These are phyloP conservation scores for Phytophthora kernoviae DNA, from an alignment of 352 stramenopile species.

Conservation along the genomic window DNA sequence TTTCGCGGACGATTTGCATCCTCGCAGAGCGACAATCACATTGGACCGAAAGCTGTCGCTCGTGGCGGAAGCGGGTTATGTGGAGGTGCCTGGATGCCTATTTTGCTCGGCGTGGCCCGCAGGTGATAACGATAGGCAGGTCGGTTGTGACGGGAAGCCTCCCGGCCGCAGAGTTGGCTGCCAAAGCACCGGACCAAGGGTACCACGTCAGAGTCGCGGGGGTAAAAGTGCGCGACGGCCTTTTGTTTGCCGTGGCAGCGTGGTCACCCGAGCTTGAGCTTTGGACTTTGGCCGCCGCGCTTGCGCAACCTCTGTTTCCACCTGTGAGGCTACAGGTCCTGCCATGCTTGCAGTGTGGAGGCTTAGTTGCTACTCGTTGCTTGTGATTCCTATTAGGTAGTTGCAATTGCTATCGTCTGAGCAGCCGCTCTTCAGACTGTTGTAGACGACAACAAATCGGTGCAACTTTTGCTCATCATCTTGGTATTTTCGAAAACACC, in stretches of 20 bases:
- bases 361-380: too few relatives aligned
- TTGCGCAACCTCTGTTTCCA: too few relatives aligned
- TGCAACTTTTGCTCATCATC: too few relatives aligned
- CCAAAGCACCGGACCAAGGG: slow-evolving; percentile 29
- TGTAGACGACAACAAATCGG: too few relatives aligned
- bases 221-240: slow-evolving; percentile 13
- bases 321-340: too few relatives aligned
- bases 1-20: slow-evolving; percentile 14
- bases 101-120: slow-evolving; percentile 17
- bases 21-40: slow-evolving; percentile 20
- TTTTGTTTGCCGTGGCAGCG: slow-evolving; percentile 17
- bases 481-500: too few relatives aligned
- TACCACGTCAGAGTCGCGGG: not conserved
- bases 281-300: too few relatives aligned
- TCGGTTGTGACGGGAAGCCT: slow-evolving; percentile 17
- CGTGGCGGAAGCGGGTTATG: not conserved
- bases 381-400: too few relatives aligned
- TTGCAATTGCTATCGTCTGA: too few relatives aligned
- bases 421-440: too few relatives aligned
- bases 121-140: slow-evolving; percentile 9
- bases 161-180: slow-evolving; percentile 14
- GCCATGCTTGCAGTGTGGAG: too few relatives aligned
- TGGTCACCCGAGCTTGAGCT: too few relatives aligned
- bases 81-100: slow-evolving; percentile 3
- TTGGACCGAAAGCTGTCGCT: not conserved